phyloP scores from a whole-genome alignment of 805 yeast genomes.

The Spencermartinsiella europaea region DNA sequence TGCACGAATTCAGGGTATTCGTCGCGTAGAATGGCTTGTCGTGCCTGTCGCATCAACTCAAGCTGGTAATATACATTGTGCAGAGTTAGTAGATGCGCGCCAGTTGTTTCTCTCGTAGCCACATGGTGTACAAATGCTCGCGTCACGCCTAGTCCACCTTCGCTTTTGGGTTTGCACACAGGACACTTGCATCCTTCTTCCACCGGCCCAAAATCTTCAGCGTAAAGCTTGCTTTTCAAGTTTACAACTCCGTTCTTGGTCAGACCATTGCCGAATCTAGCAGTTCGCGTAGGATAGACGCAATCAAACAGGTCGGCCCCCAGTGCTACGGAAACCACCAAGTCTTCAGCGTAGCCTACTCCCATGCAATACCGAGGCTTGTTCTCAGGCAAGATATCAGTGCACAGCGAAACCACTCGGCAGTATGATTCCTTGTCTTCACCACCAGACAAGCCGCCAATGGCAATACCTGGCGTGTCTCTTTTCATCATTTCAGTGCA shows the following conservation, averaged over 20 bases:
- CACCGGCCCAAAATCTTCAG: constrained; percentile 34
- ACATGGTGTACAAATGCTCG: constrained; percentile 35
- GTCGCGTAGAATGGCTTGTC: constrained; percentile 37
- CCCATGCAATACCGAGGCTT: constrained; percentile 46
- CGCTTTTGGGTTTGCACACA: constrained; percentile 30
- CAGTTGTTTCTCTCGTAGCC: constrained; percentile 39
- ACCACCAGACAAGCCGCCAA: constrained; percentile 45
- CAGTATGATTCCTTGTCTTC: constrained; percentile 40
- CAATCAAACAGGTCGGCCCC: constrained; percentile 45
- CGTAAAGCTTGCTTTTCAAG: constrained; percentile 32
- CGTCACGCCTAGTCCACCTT: constrained; percentile 35
- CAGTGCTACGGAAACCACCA: constrained; percentile 41
- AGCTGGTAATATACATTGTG: constrained; percentile 42
- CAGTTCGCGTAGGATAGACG: constrained; percentile 42
- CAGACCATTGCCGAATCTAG: constrained; percentile 41
- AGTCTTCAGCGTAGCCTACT: constrained; percentile 44
- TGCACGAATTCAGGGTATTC: constrained; percentile 35
- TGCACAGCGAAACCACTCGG: constrained; percentile 36
- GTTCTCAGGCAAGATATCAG: constrained; percentile 36
- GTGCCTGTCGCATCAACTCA: constrained; percentile 37
- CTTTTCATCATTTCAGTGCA: constrained; percentile 40
- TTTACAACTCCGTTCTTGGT: constrained; percentile 36
- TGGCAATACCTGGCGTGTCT: constrained; percentile 44
- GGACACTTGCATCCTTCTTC: constrained; percentile 41
- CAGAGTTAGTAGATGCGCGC: constrained; percentile 40